These are phyloP conservation scores for Diaporthe citri DNA, from an alignment of 2,329 filamentous ascomycete species.

Conservation along the genomic window DNA sequence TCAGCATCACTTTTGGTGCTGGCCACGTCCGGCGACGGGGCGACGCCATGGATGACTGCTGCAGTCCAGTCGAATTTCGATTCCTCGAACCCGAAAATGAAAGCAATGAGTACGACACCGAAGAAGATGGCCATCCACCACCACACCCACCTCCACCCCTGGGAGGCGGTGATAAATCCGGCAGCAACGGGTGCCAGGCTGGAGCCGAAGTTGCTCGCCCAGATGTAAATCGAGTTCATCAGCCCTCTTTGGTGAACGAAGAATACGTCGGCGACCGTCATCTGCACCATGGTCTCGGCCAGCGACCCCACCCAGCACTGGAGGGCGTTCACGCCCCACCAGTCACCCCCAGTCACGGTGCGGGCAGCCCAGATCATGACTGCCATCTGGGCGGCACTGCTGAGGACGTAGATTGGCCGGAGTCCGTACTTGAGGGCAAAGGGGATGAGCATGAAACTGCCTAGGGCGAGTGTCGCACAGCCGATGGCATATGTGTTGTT, in stretches of 20 bases:
- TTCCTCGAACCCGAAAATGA: constrained; percentile 40
- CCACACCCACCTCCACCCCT: constrained; percentile 41
- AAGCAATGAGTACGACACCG: constrained; percentile 28
- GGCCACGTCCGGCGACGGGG: background rate
- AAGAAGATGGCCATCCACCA: constrained; percentile 41
- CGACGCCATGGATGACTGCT: constrained; percentile 7
- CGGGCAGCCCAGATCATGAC: constrained; percentile 57
- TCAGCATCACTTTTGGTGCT: background rate
- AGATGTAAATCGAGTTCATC: constrained; percentile 62
- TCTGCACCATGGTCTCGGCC: constrained; percentile 58
- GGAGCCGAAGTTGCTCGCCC: constrained; percentile 51
- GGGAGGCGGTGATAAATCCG: constrained; percentile 38
- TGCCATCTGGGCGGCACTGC: constrained; percentile 52
- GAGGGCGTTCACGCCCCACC: constrained; percentile 58
- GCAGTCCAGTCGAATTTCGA: constrained; percentile 40
- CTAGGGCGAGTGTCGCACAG: constrained; percentile 56
- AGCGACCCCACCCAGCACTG: constrained; percentile 58
- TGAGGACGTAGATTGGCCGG: constrained; percentile 59
- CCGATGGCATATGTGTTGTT: constrained; percentile 60
- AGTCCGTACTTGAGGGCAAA: constrained; percentile 61
- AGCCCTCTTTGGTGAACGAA: constrained; percentile 61
- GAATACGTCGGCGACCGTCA: constrained; percentile 61
- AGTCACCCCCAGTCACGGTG: constrained; percentile 55
- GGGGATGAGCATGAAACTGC: constrained; percentile 57
- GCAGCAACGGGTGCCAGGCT: constrained; percentile 39